Evolutionary conservation across 345 rosid genomes (phyloP).

Genomic region (Camelina hispida): DNA sequence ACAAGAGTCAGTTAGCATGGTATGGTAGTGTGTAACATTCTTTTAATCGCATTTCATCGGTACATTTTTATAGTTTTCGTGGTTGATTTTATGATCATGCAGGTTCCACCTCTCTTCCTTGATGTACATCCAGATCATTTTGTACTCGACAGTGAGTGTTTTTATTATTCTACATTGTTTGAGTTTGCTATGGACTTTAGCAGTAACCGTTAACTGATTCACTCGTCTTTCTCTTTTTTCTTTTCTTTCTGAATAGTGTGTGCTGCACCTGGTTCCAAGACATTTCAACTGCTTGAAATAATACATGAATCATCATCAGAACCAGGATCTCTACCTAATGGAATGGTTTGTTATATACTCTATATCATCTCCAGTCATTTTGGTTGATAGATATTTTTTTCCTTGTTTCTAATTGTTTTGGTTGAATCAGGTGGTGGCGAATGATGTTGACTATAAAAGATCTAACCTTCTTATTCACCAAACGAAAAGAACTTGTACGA

Average conservation of each 20-base stretch:
- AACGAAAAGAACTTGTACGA: conserved; percentile 97
- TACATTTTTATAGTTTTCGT: conserved; percentile 15
- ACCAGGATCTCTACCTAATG: conserved; percentile 72
- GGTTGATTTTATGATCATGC: conserved; percentile 33
- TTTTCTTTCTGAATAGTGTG: conserved; percentile 64
- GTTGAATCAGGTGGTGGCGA: conserved; percentile 73
- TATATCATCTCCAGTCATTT: neutral
- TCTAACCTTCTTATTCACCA: conserved; percentile 98
- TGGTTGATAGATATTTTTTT: conserved; percentile 9
- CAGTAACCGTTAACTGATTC: conserved; percentile 25
- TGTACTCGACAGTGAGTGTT: conserved; percentile 81
- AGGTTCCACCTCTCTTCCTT: conserved; percentile 96
- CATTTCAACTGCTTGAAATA: conserved; percentile 93
- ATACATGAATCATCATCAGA: conserved; percentile 69
- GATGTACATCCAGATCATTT: conserved; percentile 82
- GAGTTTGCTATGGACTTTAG: conserved; percentile 8
- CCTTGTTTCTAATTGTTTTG: conserved; percentile 12
- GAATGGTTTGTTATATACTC: conserved; percentile 66
- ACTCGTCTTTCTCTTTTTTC: conserved; percentile 17
- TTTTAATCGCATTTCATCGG: neutral
- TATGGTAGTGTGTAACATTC: conserved; percentile 46
- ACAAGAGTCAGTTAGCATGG: conserved; percentile 99
- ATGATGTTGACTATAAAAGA: conserved; percentile 96
- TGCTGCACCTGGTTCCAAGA: conserved; percentile 98
- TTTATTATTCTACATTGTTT: conserved; percentile 8